phyloP scores from a whole-genome alignment of 345 rosid genomes.

The Eucalyptus regnans region DNA sequence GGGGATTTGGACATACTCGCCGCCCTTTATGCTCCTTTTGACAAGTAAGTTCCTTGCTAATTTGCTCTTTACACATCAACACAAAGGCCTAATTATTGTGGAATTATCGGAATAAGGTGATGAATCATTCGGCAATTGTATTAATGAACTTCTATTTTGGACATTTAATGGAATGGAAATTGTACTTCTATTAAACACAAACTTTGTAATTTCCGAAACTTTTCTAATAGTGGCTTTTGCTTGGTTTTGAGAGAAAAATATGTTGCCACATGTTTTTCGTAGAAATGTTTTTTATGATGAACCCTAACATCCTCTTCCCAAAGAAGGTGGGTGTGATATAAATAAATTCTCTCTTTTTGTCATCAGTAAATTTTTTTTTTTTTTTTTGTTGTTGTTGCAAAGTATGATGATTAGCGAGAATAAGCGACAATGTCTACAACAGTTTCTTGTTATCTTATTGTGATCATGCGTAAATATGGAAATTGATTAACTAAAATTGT shows the following conservation, averaged over 20 bases:
- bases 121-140: not conserved
- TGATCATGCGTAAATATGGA: no score
- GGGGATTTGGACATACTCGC: constrained; percentile 20
- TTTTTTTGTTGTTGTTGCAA: no score
- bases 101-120: not conserved
- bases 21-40: not conserved
- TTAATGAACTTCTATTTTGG: not conserved
- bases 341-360: no score
- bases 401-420: no score
- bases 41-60: not conserved
- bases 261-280: not conserved
- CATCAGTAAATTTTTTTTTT: no score
- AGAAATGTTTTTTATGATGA: not conserved
- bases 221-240: not conserved
- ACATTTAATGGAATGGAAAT: not conserved
- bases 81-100: not conserved
- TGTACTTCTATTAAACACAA: not conserved
- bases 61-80: not conserved
- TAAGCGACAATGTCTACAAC: no score
- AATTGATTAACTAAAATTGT: no score
- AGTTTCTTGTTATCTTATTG: no score
- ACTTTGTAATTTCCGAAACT: no score
- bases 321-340: not conserved
- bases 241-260: not conserved
- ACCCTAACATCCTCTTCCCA: not conserved